phyloP scores from a whole-genome alignment of 345 rosid genomes.

The Populus nigra region DNA sequence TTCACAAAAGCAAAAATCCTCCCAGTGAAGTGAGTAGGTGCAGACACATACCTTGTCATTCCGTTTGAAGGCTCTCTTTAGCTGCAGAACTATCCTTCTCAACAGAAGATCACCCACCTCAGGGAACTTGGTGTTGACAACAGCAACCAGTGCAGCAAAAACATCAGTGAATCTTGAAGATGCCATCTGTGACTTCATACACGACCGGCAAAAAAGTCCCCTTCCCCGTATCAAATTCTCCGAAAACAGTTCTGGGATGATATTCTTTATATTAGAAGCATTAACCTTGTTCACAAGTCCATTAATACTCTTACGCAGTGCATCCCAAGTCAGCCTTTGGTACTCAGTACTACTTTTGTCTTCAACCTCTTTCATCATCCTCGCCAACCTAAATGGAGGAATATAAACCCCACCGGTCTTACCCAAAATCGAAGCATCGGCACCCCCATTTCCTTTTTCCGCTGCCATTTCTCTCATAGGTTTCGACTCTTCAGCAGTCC shows the following conservation, averaged over 20 bases:
- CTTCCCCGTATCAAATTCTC: slow-evolving; percentile 89
- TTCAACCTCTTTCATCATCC: slow-evolving; percentile 84
- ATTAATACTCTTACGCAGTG: slow-evolving; percentile 88
- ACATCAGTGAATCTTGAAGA: slow-evolving; percentile 90
- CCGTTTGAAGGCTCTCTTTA: slow-evolving; percentile 91
- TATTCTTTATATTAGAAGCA: slow-evolving; percentile 79
- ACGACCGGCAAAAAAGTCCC: slow-evolving; percentile 84
- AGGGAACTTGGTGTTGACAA: slow-evolving; percentile 82
- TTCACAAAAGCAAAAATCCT: background rate
- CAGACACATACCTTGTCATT: slow-evolving; percentile 64
- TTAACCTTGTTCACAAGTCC: slow-evolving; percentile 89
- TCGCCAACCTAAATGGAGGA: slow-evolving; percentile 81
- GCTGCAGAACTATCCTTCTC: slow-evolving; percentile 83
- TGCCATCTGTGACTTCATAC: slow-evolving; percentile 98
- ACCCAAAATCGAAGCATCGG: slow-evolving; percentile 39
- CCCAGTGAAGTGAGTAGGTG: background rate
- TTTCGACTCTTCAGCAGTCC: slow-evolving; percentile 30
- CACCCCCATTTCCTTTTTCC: slow-evolving; percentile 40
- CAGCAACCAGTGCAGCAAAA: slow-evolving; percentile 80
- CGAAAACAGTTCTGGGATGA: slow-evolving; percentile 77
- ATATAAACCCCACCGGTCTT: slow-evolving; percentile 83
- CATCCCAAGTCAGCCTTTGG: slow-evolving; percentile 93
- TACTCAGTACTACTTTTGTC: slow-evolving; percentile 83
- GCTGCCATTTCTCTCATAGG: slow-evolving; percentile 17
- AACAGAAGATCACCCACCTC: slow-evolving; percentile 81